Evolutionary conservation across 2,329 filamentous ascomycete genomes (phyloP).

Genomic region (Colletotrichum lupini): DNA sequence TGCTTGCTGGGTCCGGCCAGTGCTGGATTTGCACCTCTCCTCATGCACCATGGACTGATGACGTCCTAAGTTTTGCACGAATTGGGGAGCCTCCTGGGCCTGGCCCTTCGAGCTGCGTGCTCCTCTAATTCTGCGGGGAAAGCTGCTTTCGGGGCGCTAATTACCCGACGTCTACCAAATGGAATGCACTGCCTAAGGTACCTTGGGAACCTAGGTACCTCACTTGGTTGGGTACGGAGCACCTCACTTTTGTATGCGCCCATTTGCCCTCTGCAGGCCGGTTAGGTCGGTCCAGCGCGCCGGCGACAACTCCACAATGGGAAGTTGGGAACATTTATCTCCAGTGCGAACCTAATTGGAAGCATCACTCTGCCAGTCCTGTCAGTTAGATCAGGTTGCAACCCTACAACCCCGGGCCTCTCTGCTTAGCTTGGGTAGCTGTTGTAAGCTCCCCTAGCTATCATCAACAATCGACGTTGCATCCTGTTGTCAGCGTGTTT

Average conservation of each 20-base stretch:
- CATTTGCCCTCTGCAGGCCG: not conserved
- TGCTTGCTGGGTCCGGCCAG: slow-evolving; percentile 22
- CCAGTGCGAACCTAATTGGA: not conserved
- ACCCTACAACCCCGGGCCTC: not conserved
- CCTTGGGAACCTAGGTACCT: no score
- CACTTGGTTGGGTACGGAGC: no score
- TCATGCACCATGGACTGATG: slow-evolving; percentile 17
- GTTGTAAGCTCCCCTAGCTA: not conserved
- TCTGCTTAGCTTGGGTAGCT: not conserved
- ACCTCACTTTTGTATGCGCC: no score
- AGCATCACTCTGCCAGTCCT: not conserved
- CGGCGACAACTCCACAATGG: slow-evolving; percentile 10
- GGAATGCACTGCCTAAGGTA: not conserved
- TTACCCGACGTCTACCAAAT: slow-evolving; percentile 24
- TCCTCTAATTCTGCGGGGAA: slow-evolving; percentile 35
- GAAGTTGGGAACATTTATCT: not conserved
- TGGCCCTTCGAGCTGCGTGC: slow-evolving; percentile 19
- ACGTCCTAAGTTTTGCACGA: slow-evolving; percentile 34
- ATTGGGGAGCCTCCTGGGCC: slow-evolving; percentile 15
- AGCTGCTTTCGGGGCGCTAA: slow-evolving; percentile 33
- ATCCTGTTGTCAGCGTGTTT: not conserved
- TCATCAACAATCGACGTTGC: not conserved
- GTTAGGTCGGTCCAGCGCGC: not conserved
- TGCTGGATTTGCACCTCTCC: slow-evolving; percentile 32
- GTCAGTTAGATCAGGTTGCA: not conserved